These are phyloP conservation scores for Venturiaceae sp. DNA, from an alignment of 2,329 filamentous ascomycete genomes.

Conservation along the genomic window DNA sequence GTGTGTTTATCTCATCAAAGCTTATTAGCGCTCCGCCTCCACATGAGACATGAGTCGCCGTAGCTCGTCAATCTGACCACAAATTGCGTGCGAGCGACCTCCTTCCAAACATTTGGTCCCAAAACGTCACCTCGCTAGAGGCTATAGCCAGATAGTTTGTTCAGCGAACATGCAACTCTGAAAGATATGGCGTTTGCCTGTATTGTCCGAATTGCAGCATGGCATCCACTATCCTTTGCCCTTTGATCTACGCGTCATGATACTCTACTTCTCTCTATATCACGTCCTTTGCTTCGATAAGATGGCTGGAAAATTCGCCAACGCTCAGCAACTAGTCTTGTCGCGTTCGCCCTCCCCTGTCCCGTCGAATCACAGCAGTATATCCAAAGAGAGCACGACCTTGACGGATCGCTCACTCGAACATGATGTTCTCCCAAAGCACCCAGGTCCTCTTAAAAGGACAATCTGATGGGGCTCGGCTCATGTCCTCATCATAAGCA, in stretches of 20 bases:
- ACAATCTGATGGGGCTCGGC: conserved; percentile 5
- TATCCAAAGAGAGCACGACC: background rate
- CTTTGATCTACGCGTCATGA: background rate
- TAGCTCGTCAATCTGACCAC: background rate
- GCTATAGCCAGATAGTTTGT: background rate
- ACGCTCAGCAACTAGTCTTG: background rate
- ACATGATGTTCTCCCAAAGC: conserved; percentile 7
- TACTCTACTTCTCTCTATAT: background rate
- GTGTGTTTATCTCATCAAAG: background rate
- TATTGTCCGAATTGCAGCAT: background rate
- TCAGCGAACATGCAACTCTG: background rate
- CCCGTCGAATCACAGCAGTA: background rate
- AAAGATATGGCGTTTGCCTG: background rate
- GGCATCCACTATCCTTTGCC: background rate
- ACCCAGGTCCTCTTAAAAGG: background rate
- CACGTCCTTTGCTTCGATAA: background rate
- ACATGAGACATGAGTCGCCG: background rate
- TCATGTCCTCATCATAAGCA: conserved; percentile 10
- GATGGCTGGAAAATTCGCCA: background rate
- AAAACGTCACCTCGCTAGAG: background rate
- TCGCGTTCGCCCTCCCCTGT: background rate
- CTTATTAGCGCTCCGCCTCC: background rate
- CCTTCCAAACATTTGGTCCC: background rate
- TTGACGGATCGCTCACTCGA: background rate
- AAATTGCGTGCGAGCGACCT: background rate